Conservation (phyloP, 192 early-diverging fungal genomes). For the Backusella circina region DNA sequence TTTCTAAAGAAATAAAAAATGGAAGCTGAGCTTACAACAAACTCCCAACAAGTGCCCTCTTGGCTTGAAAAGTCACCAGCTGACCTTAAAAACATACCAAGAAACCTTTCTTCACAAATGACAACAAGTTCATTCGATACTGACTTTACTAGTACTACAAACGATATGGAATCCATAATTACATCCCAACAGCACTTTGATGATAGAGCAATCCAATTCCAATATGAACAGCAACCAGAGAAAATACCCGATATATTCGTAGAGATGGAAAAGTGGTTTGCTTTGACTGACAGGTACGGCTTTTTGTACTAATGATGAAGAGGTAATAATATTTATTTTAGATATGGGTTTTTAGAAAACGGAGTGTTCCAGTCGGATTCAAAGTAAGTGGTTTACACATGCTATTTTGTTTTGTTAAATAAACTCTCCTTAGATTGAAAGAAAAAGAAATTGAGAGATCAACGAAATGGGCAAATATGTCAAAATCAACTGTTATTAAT, state of each 20-base stretch:
- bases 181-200: neutral
- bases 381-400: neutral
- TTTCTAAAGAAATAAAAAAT: neutral
- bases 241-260: slow-evolving; percentile 21
- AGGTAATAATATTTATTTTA: neutral
- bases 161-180: neutral
- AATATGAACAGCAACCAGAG: slow-evolving; percentile 4
- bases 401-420: neutral
- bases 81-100: neutral
- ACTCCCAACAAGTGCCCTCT: neutral
- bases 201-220: neutral
- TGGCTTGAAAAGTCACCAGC: neutral
- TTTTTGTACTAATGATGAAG: neutral
- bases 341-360: slow-evolving; percentile 36
- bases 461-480: slow-evolving; percentile 36
- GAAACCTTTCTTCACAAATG: neutral
- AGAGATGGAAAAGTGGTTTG: slow-evolving; percentile 39
- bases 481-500: neutral
- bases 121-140: neutral
- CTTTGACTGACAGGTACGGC: slow-evolving; percentile 31
- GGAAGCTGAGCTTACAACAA: neutral
- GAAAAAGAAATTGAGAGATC: slow-evolving; percentile 30
- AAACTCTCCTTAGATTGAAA: neutral
- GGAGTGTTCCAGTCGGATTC: neutral
- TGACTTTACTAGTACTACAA: neutral